These are phyloP conservation scores for Tuber calosporum DNA, from an alignment of 495 filamentous ascomycete genomes.

Conservation along the genomic window DNA sequence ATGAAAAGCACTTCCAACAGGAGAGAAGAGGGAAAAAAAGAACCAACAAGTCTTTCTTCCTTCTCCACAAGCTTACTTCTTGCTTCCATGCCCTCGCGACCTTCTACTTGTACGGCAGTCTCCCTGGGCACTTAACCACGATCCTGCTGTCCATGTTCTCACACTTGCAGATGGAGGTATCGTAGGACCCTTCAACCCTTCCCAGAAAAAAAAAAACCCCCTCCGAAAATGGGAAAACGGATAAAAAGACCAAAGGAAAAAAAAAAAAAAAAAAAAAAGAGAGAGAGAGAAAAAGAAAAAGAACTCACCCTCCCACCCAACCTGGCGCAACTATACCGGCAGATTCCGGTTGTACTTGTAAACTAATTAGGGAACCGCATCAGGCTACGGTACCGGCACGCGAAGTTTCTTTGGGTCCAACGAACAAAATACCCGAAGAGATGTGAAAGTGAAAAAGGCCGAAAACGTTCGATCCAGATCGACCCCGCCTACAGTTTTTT, in stretches of 20 bases:
- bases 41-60: background rate
- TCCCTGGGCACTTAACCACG: background rate
- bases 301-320: background rate
- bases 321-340: background rate
- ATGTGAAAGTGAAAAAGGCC: background rate
- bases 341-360: background rate
- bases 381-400: background rate
- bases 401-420: background rate
- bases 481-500: background rate
- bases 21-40: background rate
- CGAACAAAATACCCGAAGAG: background rate
- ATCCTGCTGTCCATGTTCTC: constrained; percentile 3
- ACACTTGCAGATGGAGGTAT: background rate
- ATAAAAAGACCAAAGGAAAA: background rate
- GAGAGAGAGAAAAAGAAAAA: background rate
- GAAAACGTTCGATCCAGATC: constrained; percentile 2
- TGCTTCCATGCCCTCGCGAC: background rate
- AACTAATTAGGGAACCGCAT: background rate
- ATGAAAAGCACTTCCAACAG: constrained; percentile 1
- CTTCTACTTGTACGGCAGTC: too few species aligned
- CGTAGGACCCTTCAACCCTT: background rate
- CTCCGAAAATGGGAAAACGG: background rate
- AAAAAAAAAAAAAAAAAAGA: too few species aligned
- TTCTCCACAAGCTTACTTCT: background rate
- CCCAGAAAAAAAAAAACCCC: background rate